Evolutionary conservation across 768 basidiomycete species (phyloP).

Genomic region (Macrolepiota albuminosa): DNA sequence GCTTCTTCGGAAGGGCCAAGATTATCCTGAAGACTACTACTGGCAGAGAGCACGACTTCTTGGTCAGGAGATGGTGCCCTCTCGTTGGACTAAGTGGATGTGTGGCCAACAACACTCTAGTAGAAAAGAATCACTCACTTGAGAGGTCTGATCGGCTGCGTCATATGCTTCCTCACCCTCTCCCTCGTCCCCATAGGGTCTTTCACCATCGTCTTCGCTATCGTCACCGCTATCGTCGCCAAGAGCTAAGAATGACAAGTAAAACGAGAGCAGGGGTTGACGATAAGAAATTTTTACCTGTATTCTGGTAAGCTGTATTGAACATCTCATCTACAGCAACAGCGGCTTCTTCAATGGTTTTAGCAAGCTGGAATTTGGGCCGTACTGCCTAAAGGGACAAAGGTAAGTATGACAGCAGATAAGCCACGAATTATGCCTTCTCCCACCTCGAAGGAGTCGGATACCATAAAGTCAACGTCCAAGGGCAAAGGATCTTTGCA

Average conservation of each 20-base stretch:
- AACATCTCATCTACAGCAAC: slow-evolving; percentile 89
- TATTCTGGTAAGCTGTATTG: slow-evolving; percentile 55
- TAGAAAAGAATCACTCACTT: slow-evolving; percentile 33
- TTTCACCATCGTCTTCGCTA: slow-evolving; percentile 61
- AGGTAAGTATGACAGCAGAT: slow-evolving; percentile 1
- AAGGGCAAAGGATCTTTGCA: slow-evolving; percentile 89
- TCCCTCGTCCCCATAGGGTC: slow-evolving; percentile 39
- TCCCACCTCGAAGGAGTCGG: slow-evolving; percentile 86
- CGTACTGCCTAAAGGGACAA: slow-evolving; percentile 61
- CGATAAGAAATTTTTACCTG: slow-evolving; percentile 36
- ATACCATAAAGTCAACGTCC: slow-evolving; percentile 97
- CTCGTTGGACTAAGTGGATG: slow-evolving; percentile 44
- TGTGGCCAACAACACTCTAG: background rate
- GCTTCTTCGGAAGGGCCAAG: slow-evolving; percentile 86
- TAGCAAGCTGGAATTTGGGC: slow-evolving; percentile 68
- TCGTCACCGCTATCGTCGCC: slow-evolving; percentile 59
- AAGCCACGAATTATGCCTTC: background rate
- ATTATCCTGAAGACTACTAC: slow-evolving; percentile 54
- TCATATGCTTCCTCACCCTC: slow-evolving; percentile 67
- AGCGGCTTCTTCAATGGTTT: slow-evolving; percentile 83
- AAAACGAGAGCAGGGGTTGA: background rate
- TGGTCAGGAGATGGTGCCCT: slow-evolving; percentile 82
- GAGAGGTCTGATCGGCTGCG: slow-evolving; percentile 46
- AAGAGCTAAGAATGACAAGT: slow-evolving; percentile 14
- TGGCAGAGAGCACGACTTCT: slow-evolving; percentile 62